Base-by-base conservation (phyloP, 2,329 filamentous ascomycete species). In the Trichoderma sp. region DNA sequence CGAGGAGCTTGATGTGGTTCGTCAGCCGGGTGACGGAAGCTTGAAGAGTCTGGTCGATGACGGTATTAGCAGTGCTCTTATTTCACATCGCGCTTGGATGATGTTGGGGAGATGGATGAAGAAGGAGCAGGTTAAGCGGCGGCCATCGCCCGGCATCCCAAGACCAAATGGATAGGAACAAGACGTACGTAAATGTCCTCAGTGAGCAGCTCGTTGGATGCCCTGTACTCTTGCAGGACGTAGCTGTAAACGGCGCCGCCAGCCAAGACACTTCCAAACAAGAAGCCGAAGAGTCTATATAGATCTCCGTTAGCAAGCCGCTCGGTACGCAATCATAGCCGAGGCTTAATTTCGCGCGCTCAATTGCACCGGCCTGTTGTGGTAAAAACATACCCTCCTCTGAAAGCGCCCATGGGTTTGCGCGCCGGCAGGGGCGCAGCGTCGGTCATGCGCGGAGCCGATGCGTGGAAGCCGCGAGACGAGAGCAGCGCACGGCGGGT, bases 171-270 rank as follows among this genome's bases (percentile, higher is more conserved):
- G 17, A 4, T 7, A 47, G 19, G n/a, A n/a, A 12, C 0, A 17
- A n/a, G 17, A 89, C 92, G 78, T 85, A 97, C 94, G 79, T 94
- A 94, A 77, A 98, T 97, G 79, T 98, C 94, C 80, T 97, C 93
- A 67, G 90, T 94, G 79, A 98, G 82, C 74, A 97, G 85, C 80
- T 96, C 91, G 81, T 97, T 98, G 71, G 92, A 91, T 50, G 93
- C 84, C 80, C 93, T 92, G 83, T 97, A 98, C 78, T 98, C 93
- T 76, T 94, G 88, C 72, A 98, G 81, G 70, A 97, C 86, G 78
- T 98, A 98, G 77, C 92, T 93, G 81, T 97, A 98, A 72, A 96
- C 90, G 66, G 87, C 89, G 60, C 85, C 86, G 72, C 92, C 93
- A 51, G 93, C 89, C 60, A 92, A 82, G 54, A 90, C 89, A 68